A percentile compares a stretch with the other conserved stretches of the same genome.
Evolutionary conservation across 495 filamentous ascomycete genomes (phyloP).

Genomic region (Penicillium manginii): DNA sequence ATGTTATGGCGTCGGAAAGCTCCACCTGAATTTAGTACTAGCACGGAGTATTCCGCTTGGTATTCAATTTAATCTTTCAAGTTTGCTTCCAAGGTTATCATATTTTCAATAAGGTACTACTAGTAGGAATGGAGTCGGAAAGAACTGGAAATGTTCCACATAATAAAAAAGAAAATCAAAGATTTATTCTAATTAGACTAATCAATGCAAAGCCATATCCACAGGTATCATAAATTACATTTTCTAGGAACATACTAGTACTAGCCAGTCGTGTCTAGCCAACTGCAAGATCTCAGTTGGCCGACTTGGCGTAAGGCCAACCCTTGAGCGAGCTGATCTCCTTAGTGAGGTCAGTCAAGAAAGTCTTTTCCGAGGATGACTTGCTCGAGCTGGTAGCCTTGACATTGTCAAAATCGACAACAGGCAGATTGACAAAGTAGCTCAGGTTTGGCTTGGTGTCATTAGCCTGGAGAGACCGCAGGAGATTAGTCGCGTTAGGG

Average conservation of each 20-base stretch:
- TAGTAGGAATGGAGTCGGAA: no score
- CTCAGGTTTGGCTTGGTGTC: neutral
- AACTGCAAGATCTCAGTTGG: neutral
- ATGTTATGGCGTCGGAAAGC: no score
- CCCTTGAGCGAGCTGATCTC: constrained; percentile 1
- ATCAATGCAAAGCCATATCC: no score
- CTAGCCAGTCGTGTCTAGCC: neutral
- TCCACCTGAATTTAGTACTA: no score
- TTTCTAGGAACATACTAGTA: neutral
- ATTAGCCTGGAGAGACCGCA: neutral
- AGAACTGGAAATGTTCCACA: neutral
- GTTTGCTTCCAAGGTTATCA: no score
- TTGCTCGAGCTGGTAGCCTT: neutral
- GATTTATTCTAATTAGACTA: neutral
- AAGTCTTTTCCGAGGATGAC: neutral
- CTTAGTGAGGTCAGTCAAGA: neutral
- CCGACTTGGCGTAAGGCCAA: constrained; percentile 4
- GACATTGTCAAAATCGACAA: neutral
- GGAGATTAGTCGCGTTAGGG: constrained; percentile 1
- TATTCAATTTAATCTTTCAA: no score
- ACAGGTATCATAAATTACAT: neutral
- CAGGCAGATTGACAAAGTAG: constrained; percentile 8
- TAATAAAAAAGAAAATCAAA: neutral
- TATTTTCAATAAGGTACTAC: no score
- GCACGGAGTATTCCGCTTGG: no score